Conservation (phyloP, 176 grass and related monocot genomes). For the Eragrostis nindensis region DNA sequence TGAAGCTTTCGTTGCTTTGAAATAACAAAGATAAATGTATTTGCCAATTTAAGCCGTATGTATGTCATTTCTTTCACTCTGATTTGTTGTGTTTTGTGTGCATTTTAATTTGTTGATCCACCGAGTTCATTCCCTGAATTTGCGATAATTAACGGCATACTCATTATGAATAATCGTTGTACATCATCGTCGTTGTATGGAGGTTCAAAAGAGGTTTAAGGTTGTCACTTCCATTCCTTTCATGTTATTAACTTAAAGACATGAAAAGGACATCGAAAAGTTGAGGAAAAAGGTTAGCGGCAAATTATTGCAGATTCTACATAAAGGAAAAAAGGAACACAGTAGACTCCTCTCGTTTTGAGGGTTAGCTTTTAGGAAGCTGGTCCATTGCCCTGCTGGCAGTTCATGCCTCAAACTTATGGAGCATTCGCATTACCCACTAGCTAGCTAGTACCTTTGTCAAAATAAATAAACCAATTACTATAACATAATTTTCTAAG, state of each 20-base stretch:
- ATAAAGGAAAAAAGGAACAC: slow-evolving; percentile 36
- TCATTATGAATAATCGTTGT: neutral
- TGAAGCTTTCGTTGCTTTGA: neutral
- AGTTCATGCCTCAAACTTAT: slow-evolving; percentile 4
- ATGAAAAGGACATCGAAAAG: slow-evolving; percentile 1
- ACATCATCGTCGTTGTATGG: neutral
- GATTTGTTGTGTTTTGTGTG: neutral
- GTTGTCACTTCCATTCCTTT: neutral
- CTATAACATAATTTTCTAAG: no score
- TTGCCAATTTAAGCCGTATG: no score
- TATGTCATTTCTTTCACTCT: neutral
- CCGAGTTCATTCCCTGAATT: neutral
- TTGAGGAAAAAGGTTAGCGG: slow-evolving; percentile 2
- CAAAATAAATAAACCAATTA: no score
- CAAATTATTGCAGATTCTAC: slow-evolving; percentile 21
- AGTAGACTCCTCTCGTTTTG: slow-evolving; percentile 32
- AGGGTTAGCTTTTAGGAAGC: slow-evolving; percentile 41
- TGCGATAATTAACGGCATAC: neutral
- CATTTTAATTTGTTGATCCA: neutral
- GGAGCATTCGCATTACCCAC: neutral
- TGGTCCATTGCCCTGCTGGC: slow-evolving; percentile 40
- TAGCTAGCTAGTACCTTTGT: no score
- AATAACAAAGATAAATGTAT: neutral
- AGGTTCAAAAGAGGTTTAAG: neutral
- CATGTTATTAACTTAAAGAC: neutral